These are phyloP conservation scores for Panicum miliaceum DNA, from an alignment of 176 grass and related monocot species.

Conservation along the genomic window DNA sequence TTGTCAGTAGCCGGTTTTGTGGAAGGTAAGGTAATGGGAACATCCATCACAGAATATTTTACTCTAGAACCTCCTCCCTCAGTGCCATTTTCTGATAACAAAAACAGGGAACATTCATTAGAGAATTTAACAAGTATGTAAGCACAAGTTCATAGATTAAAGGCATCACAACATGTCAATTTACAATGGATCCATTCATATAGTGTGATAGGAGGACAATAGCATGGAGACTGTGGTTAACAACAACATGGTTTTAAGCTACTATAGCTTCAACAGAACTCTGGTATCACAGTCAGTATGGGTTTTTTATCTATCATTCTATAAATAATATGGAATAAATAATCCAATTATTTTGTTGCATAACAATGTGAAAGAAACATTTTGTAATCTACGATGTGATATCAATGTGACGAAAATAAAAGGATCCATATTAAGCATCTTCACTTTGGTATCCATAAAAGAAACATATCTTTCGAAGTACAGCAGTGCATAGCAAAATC, in stretches of 20 bases:
- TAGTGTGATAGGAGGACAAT: neutral
- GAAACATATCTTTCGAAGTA: constrained; percentile 9
- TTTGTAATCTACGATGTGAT: neutral
- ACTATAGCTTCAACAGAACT: constrained; percentile 9
- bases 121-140: constrained; percentile 25
- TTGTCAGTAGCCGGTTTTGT: constrained; percentile 81
- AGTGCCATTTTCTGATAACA: constrained; percentile 68
- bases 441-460: neutral
- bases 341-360: constrained; percentile 21
- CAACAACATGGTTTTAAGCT: constrained; percentile 1
- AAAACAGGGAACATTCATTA: constrained; percentile 21
- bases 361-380: constrained; percentile 18
- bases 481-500: constrained; percentile 6
- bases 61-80: constrained; percentile 80
- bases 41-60: constrained; percentile 87
- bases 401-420: constrained; percentile 12
- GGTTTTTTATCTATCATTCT: neutral
- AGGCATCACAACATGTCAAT: constrained; percentile 30
- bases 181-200: neutral
- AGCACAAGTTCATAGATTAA: constrained; percentile 2
- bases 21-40: constrained; percentile 69
- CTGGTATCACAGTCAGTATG: neutral
- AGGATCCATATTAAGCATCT: constrained; percentile 16
- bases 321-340: constrained; percentile 10
- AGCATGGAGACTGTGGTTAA: neutral